Evolutionary conservation across 2,329 filamentous ascomycete species (phyloP), one percentile per base, ranked within the genome.

Genomic region (Exophiala lecanii-corni): DNA sequence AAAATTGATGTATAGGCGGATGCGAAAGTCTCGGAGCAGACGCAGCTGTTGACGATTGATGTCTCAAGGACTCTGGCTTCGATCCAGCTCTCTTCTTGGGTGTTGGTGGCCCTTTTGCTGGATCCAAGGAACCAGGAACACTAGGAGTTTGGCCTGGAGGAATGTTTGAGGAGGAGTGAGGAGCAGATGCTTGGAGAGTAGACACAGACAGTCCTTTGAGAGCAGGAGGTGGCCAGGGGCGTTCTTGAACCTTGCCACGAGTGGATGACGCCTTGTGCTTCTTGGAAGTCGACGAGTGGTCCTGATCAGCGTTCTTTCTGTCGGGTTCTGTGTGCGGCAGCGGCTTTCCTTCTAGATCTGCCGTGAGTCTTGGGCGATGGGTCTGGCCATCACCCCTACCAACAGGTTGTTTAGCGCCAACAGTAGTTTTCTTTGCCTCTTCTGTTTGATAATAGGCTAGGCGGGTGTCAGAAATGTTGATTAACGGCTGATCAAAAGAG

Each of bases 361-460:
- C 5, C 36, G 23, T 17, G 21, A 35, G 33, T 4, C 9, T 20
- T 35, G 33, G 13, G 12, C 33, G 9, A 48, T 69, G 66, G 17
- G 47, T 63, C 33, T 69, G 65, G 9, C 67, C 67, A 33, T 62
- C 47, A 34, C 62, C 54, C 3, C 69, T 42, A 12, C 55, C 50
- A n/a, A 35, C 33, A 35, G 33, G 33, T 10, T 35, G 4, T 20
- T 35, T 35, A 4, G 33, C 61, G 54, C 6, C 68, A 45, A 9
- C 58, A 36, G 31, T 66, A 61, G 2, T 59, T 19, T 48, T 53
- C 7, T 60, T 60, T 26, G 63, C 60, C 3, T 54, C 43, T 10
- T 67, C 49, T 10, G 50, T 49, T 34, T 59, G 50, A 34, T 12
- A 13, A 50, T 9, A 31, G 2, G 19, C 7, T 28, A 16, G 17